Base-by-base conservation (phyloP, 805 yeast genomes). In the Saccharomycopsis vini region DNA sequence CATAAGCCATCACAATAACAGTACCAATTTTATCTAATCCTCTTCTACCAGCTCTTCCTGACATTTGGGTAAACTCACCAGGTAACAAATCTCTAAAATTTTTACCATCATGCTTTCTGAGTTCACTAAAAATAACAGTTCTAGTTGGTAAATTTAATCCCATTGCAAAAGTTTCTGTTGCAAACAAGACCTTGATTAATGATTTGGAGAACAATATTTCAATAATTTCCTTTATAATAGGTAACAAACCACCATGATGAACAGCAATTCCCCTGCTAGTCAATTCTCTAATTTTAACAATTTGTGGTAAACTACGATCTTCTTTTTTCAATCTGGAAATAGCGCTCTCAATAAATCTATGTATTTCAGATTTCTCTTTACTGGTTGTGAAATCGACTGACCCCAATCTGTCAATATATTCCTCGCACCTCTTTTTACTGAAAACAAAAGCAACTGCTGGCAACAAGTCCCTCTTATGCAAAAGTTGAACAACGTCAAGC, bases 141-240 rank as follows among this genome's bases (percentile, higher is more conserved):
- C 95, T 79, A 0, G 98, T 90, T 10, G 98, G 98, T 57, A 92
- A 68, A 59, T 92, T 92, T 59, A 92, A 73, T 12, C 98, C 98
- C 97, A 92, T 92, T 5, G 98, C 97, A 69, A 92, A 90, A 0
- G 98, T 92, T 62, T 92, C 98, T 0, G 98, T 92, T 0, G 98
- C 97, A 66, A 92, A 92, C 42, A 92, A 66, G 1, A 90, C 92
- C 60, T 88, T 89, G 36, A 92, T 84, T 41, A 90, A 68, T 0
- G 95, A 80, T 53, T 77, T 81, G 0, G 97, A 79, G 64, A 92
- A 92, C 39, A 92, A 63, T 44, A 92, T 89, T 62, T 92, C 98
- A 51, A 89, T 89, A 37, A 87, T 77, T 57, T 89, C 97, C 56
- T 89, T 89, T 22, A 89, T 94, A 32, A 89, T 89, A 0, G 97